phyloP scores from a whole-genome alignment of 2,329 filamentous ascomycete genomes.

The Colletotrichum cereale region DNA sequence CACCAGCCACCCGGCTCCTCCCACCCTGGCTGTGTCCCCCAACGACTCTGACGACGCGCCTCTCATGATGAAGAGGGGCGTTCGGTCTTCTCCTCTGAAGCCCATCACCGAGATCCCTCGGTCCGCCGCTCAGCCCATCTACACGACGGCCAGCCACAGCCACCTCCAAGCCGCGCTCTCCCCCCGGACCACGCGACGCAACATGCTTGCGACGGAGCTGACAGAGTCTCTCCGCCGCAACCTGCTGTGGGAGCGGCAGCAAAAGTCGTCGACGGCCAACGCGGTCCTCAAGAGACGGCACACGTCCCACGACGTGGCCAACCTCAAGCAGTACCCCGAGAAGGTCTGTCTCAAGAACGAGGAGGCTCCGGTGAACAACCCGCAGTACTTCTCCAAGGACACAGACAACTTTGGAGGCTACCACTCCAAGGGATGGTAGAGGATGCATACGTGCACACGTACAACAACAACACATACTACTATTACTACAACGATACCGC shows the following conservation, averaged over 20 bases:
- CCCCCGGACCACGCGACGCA: constrained; percentile 89
- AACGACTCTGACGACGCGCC: constrained; percentile 73
- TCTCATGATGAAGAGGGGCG: constrained; percentile 73
- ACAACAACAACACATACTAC: neutral
- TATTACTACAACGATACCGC: constrained; percentile 5
- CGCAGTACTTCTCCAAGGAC: constrained; percentile 87
- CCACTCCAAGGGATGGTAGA: constrained; percentile 86
- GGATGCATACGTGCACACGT: neutral
- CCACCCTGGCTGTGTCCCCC: constrained; percentile 62
- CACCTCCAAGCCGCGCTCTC: constrained; percentile 83
- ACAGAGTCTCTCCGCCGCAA: constrained; percentile 93
- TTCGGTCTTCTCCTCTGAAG: constrained; percentile 61
- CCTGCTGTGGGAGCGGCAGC: constrained; percentile 93
- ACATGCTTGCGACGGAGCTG: constrained; percentile 95
- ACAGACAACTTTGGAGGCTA: constrained; percentile 76
- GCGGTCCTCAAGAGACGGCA: constrained; percentile 91
- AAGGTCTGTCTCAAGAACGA: constrained; percentile 69
- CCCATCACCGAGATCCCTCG: constrained; percentile 74
- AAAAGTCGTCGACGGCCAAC: constrained; percentile 90
- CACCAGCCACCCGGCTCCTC: constrained; percentile 55
- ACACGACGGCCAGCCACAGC: constrained; percentile 71
- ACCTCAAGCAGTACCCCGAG: constrained; percentile 85
- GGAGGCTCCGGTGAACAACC: constrained; percentile 76
- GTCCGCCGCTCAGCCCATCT: constrained; percentile 81
- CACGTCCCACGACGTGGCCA: constrained; percentile 90